Base-by-base conservation (phyloP, 176 grass and related monocot genomes). In the Secale cereale region DNA sequence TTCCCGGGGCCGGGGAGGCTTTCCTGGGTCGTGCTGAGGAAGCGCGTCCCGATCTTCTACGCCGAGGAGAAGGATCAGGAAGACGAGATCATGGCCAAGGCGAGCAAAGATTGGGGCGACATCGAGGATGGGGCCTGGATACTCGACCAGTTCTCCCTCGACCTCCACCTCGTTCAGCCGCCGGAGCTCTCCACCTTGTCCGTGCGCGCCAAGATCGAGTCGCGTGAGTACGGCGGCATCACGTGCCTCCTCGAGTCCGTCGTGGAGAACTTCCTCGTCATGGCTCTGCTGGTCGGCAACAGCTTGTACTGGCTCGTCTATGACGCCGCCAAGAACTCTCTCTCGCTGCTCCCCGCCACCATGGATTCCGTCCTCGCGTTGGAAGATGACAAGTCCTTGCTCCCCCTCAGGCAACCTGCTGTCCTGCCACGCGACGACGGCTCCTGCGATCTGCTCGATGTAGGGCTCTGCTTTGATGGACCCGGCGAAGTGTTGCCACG, bases 181-280 rank as follows among this genome's bases (percentile, higher is more conserved):
- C 69, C 37, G 69, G 69, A 72, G 37, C 37, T 72, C 37, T 72
- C 69, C 69, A 72, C 69, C 37, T 45, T 72, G 69, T 43, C 23
- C 69, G 0, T 43, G n/a, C 69, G 37, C 23, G 36, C 11, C 69
- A 72, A 41, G 11, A 2, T 14, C 69, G 69, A 72, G 69, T 11
- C 37, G 69, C 69, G 1, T 1, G 50, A 15, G 36, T 6, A 43
- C 5, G 35, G 35, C 35, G 68, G 68, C 35, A 23, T 72, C 20
- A 0, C 3, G 5, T 72, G 36, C 37, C 7, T 41, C 22, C 11
- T 72, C 37, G 37, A 72, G 37, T 72, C 69, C 0, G 69, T 43
- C 3, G n/a, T 72, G 69, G 37, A 72, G n/a, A 72, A 72, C 69
- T 41, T 72, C 12, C 36, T 45, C 69, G 39, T 26, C 69, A 72